Conservation (phyloP, 768 basidiomycete species). For the Lactifluus volemus region DNA sequence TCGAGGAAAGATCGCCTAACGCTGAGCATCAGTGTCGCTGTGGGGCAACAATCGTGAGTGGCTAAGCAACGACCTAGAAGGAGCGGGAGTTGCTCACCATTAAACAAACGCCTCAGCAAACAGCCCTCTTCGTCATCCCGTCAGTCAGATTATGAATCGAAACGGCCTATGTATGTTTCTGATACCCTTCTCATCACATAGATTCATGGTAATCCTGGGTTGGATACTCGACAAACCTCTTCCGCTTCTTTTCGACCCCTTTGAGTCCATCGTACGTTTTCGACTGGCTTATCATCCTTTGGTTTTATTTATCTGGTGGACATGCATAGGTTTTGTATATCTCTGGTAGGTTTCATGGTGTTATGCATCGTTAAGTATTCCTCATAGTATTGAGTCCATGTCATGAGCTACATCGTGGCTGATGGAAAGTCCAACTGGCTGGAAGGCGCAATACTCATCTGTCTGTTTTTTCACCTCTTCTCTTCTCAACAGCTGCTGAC, state of each 20-base stretch:
- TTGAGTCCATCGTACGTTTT: slow-evolving; percentile 50
- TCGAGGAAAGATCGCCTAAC: slow-evolving; percentile 79
- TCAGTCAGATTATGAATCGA: slow-evolving; percentile 24
- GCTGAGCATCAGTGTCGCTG: slow-evolving; percentile 76
- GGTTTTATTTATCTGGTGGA: background rate
- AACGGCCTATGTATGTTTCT: background rate
- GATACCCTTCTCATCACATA: slow-evolving; percentile 23
- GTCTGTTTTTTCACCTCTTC: slow-evolving; percentile 26
- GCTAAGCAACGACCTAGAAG: background rate
- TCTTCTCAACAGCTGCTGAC: slow-evolving; percentile 1
- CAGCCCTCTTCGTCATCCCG: slow-evolving; percentile 61
- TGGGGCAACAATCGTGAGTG: slow-evolving; percentile 67
- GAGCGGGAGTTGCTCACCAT: background rate
- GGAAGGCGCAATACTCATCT: slow-evolving; percentile 78
- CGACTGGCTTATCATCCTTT: background rate
- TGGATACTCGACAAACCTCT: slow-evolving; percentile 78
- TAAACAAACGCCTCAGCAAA: slow-evolving; percentile 44
- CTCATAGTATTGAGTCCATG: slow-evolving; percentile 27
- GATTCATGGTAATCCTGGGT: slow-evolving; percentile 65
- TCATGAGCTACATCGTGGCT: slow-evolving; percentile 76
- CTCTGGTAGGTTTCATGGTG: slow-evolving; percentile 29
- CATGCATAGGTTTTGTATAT: slow-evolving; percentile 31
- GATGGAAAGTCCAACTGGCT: slow-evolving; percentile 92
- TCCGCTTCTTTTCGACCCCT: slow-evolving; percentile 79
- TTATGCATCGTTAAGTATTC: background rate